Conservation (phyloP, 2,329 filamentous ascomycete genomes). For the Bipolaris cookei region DNA sequence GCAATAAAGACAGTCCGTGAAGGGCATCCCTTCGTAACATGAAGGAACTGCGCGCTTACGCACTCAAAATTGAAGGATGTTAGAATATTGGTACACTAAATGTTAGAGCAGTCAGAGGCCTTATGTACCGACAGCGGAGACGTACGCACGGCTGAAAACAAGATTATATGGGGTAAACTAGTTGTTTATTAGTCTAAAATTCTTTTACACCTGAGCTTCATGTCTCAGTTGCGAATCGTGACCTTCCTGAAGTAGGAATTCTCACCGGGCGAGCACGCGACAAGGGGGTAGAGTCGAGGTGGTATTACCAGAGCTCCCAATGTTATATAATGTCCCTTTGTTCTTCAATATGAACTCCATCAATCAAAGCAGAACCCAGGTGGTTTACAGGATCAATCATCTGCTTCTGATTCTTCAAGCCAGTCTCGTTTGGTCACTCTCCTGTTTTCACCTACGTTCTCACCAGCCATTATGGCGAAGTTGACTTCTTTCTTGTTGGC, state of each 20-base stretch:
- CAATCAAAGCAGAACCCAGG: conserved; percentile 15
- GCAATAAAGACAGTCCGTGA: neutral
- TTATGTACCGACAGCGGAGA: conserved; percentile 13
- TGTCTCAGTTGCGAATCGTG: conserved; percentile 28
- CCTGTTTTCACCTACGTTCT: conserved; percentile 14
- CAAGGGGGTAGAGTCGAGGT: conserved; percentile 9
- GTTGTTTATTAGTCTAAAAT: conserved; percentile 25
- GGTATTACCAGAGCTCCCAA: conserved; percentile 11
- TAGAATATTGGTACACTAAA: conserved; percentile 18
- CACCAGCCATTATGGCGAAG: conserved; percentile 32
- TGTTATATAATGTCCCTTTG: conserved; percentile 31
- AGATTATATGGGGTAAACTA: conserved; percentile 29
- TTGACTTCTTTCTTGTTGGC: conserved; percentile 35
- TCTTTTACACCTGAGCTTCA: conserved; percentile 29
- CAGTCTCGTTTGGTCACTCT: conserved; percentile 24
- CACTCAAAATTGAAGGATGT: conserved; percentile 10
- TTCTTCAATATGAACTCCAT: conserved; percentile 36
- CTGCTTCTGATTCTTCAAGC: conserved; percentile 22
- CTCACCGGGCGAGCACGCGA: conserved; percentile 32
- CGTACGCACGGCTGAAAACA: neutral
- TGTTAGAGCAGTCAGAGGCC: conserved; percentile 20
- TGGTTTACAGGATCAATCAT: conserved; percentile 9
- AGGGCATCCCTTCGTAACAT: neutral
- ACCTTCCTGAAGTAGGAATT: conserved; percentile 34
- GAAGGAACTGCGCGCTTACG: conserved; percentile 5